Conservation (phyloP, 1,139 yeast species). For the Debaryomyces subglobosus region DNA sequence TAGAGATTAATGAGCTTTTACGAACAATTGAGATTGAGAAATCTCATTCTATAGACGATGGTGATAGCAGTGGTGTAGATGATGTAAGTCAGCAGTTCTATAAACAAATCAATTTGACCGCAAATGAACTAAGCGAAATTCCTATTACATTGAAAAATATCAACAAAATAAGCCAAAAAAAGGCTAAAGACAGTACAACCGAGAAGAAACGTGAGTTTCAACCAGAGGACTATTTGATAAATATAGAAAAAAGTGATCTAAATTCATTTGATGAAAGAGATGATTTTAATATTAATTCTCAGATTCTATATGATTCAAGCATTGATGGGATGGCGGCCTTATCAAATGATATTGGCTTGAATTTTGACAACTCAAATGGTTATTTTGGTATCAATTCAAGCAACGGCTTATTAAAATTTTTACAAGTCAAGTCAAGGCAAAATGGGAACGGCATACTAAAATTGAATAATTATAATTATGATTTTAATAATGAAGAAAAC, state of each 20-base stretch:
- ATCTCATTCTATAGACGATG: not conserved
- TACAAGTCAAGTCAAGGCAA: constrained; percentile 22
- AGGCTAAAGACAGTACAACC: constrained; percentile 12
- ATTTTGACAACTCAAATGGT: constrained; percentile 53
- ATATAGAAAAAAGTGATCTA: constrained; percentile 23
- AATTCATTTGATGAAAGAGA: constrained; percentile 25
- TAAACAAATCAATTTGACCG: constrained; percentile 21
- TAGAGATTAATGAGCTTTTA: constrained; percentile 22
- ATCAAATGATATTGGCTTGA: constrained; percentile 25
- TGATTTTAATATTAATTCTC: constrained; percentile 14
- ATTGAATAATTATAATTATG: constrained; percentile 15
- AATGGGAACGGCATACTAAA: constrained; percentile 24
- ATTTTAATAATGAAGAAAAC: constrained; percentile 15
- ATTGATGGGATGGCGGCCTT: constrained; percentile 59
- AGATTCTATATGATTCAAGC: constrained; percentile 22
- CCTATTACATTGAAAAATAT: constrained; percentile 23
- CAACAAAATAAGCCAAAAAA: constrained; percentile 20
- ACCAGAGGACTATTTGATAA: constrained; percentile 25
- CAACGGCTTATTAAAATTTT: constrained; percentile 41
- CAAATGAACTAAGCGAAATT: constrained; percentile 19
- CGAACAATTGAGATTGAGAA: constrained; percentile 17
- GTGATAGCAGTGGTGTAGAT: constrained; percentile 5
- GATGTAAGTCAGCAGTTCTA: constrained; percentile 14
- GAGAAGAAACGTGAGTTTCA: constrained; percentile 16
- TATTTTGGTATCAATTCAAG: constrained; percentile 67